Conservation (phyloP, 2,329 filamentous ascomycete genomes). For the Monosporascus sp. region DNA sequence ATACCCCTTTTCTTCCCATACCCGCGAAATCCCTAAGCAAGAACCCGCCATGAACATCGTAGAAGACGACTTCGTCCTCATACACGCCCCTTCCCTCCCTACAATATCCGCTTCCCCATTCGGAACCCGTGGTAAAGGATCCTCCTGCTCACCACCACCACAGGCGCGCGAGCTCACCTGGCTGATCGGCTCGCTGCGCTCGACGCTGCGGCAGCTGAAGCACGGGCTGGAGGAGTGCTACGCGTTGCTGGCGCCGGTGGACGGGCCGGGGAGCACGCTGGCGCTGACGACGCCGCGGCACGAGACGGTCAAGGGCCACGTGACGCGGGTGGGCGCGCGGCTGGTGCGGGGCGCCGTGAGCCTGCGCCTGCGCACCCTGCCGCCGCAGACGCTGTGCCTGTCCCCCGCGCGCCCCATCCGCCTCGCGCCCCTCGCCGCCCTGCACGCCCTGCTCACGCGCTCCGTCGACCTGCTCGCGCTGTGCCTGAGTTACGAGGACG, state of each 20-base stretch:
- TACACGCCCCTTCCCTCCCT: slow-evolving; percentile 7
- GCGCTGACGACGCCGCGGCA: slow-evolving; percentile 82
- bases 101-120: slow-evolving; percentile 1
- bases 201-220: slow-evolving; percentile 45
- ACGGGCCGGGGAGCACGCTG: slow-evolving; percentile 74
- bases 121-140: neutral
- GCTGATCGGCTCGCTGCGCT: slow-evolving; percentile 46
- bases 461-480: slow-evolving; percentile 79
- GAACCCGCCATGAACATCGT: slow-evolving; percentile 23
- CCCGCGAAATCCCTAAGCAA: too few species aligned
- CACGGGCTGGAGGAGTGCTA: slow-evolving; percentile 83
- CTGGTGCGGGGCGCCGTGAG: slow-evolving; percentile 84
- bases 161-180: slow-evolving; percentile 46
- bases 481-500: slow-evolving; percentile 55
- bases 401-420: slow-evolving; percentile 45
- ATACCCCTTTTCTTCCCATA: neutral
- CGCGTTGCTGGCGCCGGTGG: slow-evolving; percentile 74
- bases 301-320: slow-evolving; percentile 85
- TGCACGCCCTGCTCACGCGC: slow-evolving; percentile 74
- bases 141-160: slow-evolving; percentile 9
- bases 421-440: slow-evolving; percentile 64
- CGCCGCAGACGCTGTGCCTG: slow-evolving; percentile 43
- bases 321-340: slow-evolving; percentile 84
- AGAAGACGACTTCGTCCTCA: slow-evolving; percentile 19
- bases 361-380: slow-evolving; percentile 67